Evolutionary conservation across 805 yeast species (phyloP), one percentile per base, ranked within the genome.

Genomic region (Saturnispora sanitii): DNA sequence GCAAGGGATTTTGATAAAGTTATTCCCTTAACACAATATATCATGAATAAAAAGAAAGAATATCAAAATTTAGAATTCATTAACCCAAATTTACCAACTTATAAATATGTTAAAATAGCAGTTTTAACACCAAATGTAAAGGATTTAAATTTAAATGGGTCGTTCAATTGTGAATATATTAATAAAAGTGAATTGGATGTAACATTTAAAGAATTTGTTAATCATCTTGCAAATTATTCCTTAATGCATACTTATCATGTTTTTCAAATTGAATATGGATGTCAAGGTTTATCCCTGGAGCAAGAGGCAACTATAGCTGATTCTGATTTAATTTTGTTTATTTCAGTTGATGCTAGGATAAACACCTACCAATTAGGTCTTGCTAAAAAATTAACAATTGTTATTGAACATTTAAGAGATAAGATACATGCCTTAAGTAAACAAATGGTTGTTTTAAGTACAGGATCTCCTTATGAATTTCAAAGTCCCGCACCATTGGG

Each of bases 331-430:
- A 71, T 71, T n/a, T 65, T 71, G 15, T 64, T 71, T 9, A 60
- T 75, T 25, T 71, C 79, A 8, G 33, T 79, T 4, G 80, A 75
- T 47, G 77, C 79, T 9, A 60, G 71, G 22, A 57, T 79, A 43
- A 75, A 76, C 52, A 69, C 74, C 71, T 75, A 73, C 50, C 82
- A 76, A 55, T 70, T 74, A 23, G 77, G 78, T 6, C 68, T 76
- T 23, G 74, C 77, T 18, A 77, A 76, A 48, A 75, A 73, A 45
- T 70, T 76, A 6, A 62, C 74, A 3, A 64, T 73, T 16, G 58
- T 39, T 13, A 21, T 39, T 15, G 42, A 39, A 34, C 37, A 33
- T 33, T 33, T 39, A 13, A 33, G 42, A 27, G 42, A 33, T 27
- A 39, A 39, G 20, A 27, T 39, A 9, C 19, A 30, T 19, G 22